Evolutionary conservation across 371 early-diverging fungal species (phyloP).

Genomic region (Syncephalastrum sp.): DNA sequence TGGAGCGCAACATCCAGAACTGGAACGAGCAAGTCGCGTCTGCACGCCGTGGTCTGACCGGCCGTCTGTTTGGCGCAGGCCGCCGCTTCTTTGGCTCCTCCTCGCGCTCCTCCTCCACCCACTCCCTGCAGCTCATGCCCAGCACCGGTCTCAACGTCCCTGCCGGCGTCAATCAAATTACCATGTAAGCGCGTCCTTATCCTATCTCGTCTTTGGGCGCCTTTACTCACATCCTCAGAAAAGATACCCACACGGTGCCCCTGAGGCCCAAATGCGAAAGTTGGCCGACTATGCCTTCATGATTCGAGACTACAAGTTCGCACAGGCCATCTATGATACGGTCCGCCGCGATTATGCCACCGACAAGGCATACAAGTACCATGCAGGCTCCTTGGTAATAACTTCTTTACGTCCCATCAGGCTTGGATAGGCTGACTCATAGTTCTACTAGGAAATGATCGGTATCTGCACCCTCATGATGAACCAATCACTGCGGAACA

Average conservation of each 20-base stretch:
- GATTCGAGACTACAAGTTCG: constrained; percentile 90
- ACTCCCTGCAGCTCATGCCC: constrained; percentile 35
- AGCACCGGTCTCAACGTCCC: constrained; percentile 40
- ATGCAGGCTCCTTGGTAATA: constrained; percentile 75
- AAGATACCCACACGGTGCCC: constrained; percentile 74
- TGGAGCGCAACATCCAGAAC: constrained; percentile 85
- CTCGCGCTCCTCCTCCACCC: constrained; percentile 30
- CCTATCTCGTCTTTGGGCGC: neutral
- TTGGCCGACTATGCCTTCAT: constrained; percentile 95
- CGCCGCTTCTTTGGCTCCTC: constrained; percentile 78
- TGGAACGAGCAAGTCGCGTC: constrained; percentile 93
- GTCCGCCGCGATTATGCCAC: constrained; percentile 87
- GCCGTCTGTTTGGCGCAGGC: constrained; percentile 82
- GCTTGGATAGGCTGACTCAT: neutral
- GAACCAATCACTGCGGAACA: constrained; percentile 54
- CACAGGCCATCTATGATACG: constrained; percentile 84
- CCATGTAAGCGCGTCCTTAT: constrained; percentile 25
- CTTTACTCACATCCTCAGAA: neutral
- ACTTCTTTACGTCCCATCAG: too few species aligned
- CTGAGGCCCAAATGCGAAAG: constrained; percentile 89
- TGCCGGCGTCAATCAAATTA: constrained; percentile 30
- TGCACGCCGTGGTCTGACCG: constrained; percentile 86
- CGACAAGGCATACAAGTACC: constrained; percentile 82
- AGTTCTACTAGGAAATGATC: constrained; percentile 79
- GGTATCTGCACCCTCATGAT: constrained; percentile 79